A percentile compares a stretch with the other conserved stretches of the same genome.
Conservation (phyloP, 805 yeast species). For the Schizosaccharomyces osmophilus region DNA sequence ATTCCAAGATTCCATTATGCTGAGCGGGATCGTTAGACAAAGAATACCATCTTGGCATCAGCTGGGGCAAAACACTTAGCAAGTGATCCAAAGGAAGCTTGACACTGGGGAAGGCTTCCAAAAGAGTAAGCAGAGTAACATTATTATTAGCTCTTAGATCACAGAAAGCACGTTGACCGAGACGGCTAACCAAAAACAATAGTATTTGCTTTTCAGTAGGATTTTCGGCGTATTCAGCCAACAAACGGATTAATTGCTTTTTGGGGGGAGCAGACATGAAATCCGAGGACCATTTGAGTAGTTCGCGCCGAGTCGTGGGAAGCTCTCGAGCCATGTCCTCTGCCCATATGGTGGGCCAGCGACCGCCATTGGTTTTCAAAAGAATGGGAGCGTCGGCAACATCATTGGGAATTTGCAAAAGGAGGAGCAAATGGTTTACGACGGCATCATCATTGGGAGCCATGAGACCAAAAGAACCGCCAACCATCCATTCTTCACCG, state of each 20-base stretch:
- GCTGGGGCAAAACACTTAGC: slow-evolving; percentile 41
- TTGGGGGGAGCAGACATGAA: slow-evolving; percentile 8
- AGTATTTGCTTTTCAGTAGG: slow-evolving; percentile 7
- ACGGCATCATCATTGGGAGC: slow-evolving; percentile 9
- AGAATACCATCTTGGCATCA: slow-evolving; percentile 54
- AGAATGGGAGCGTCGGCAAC: slow-evolving; percentile 4
- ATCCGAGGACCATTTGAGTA: slow-evolving; percentile 11
- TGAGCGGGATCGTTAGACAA: slow-evolving; percentile 33
- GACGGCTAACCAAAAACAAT: slow-evolving; percentile 9
- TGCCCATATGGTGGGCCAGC: slow-evolving; percentile 13
- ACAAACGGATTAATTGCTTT: slow-evolving; percentile 8
- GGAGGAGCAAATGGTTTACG: slow-evolving; percentile 8
- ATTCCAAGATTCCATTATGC: slow-evolving; percentile 6
- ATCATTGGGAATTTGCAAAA: slow-evolving; percentile 3
- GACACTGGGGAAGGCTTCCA: slow-evolving; percentile 45
- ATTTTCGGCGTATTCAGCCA: slow-evolving; percentile 8
- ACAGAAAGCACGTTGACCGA: slow-evolving; percentile 10
- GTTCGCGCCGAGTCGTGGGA: slow-evolving; percentile 7
- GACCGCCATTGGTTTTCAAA: slow-evolving; percentile 8
- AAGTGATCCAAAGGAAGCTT: slow-evolving; percentile 40
- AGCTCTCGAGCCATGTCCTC: slow-evolving; percentile 9
- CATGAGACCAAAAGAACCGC: slow-evolving; percentile 12
- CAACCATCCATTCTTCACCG: slow-evolving; percentile 11
- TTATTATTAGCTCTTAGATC: slow-evolving; percentile 7
- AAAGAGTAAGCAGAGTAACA: slow-evolving; percentile 35